Evolutionary conservation across 306 rosid species (phyloP).

Genomic region (Lupinus albus): DNA sequence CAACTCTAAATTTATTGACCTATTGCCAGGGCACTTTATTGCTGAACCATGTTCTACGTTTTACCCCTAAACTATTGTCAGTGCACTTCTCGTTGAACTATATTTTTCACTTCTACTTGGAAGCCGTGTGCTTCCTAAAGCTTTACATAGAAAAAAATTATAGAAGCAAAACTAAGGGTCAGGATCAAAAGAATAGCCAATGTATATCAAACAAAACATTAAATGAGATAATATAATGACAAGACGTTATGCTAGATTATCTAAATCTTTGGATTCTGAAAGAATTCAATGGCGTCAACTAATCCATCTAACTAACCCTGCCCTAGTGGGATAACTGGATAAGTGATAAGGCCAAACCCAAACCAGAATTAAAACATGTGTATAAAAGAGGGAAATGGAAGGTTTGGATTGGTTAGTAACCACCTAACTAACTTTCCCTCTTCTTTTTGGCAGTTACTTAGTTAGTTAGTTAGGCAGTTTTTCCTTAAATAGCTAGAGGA

Average conservation of each 20-base stretch:
- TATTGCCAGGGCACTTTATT: too few species aligned
- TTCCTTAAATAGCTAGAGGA: too few species aligned
- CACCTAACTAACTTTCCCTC: too few species aligned
- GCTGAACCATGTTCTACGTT: background rate
- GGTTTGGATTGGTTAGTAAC: too few species aligned
- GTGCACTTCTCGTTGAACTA: too few species aligned
- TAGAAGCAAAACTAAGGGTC: conserved; percentile 4
- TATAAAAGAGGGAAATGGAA: too few species aligned
- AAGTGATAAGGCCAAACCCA: too few species aligned
- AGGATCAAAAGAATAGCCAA: background rate
- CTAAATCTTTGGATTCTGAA: background rate
- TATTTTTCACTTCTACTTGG: too few species aligned
- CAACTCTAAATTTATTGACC: background rate
- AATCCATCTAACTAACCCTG: background rate
- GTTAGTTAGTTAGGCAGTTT: too few species aligned
- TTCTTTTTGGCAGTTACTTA: too few species aligned
- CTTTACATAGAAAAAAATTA: background rate
- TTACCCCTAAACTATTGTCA: background rate
- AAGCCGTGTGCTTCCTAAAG: too few species aligned
- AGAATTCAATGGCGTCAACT: background rate
- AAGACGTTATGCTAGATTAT: background rate
- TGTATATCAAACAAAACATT: background rate
- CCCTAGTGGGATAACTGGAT: background rate
- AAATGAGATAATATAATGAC: background rate
- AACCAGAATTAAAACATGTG: too few species aligned